Evolutionary conservation across 2,329 filamentous ascomycete genomes (phyloP), one percentile per base, ranked within the genome.

Genomic region (Lasiodiplodia sp.): DNA sequence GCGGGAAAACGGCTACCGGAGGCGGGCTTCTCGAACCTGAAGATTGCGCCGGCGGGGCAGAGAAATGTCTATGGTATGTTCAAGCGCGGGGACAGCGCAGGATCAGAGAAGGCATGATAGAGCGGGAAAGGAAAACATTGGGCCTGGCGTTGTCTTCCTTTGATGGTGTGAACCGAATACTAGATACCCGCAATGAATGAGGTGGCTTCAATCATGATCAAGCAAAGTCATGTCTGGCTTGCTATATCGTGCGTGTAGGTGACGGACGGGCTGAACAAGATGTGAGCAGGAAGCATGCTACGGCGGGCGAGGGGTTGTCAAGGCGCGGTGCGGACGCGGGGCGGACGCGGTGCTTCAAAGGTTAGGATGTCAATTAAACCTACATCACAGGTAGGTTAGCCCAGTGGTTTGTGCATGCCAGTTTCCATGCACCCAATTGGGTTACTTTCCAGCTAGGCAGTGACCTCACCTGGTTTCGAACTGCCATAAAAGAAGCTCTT

Each of bases 1-100:
- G 58, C 44, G 31, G 69, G 65, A 84, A 92, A 88, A 77, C 85
- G 94, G 67, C 83, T 96, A 52, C 85, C 91, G 0, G 94, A 97
- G 80, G 86, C 89, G 34, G 84, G 87, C 66, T 97, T 94, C 76
- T 85, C 87, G 40, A 86, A 84, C 53, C 77, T 92, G 72, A 63
- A 56, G 23, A 89, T 87, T 88, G 0, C 87, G 84, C 40, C 55
- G 7, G 55, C 65, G 21, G 65, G 55, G 2, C 65, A 67, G 28
- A 60, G n/a, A 44, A 67, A 55, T 23, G 65, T 67, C 11, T 58
- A 58, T 14, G 55, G 55, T 5, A 67, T 67, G 55, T 67, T 67
- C 28, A 60, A 52, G 40, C 21, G 25, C 16, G 31, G 40, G 7
- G 10, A n/a, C 4, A 14, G 44, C 11, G 25, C 28, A 31, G 16